Evolutionary conservation across 768 basidiomycete genomes (phyloP).

Genomic region (Suillus placidus): DNA sequence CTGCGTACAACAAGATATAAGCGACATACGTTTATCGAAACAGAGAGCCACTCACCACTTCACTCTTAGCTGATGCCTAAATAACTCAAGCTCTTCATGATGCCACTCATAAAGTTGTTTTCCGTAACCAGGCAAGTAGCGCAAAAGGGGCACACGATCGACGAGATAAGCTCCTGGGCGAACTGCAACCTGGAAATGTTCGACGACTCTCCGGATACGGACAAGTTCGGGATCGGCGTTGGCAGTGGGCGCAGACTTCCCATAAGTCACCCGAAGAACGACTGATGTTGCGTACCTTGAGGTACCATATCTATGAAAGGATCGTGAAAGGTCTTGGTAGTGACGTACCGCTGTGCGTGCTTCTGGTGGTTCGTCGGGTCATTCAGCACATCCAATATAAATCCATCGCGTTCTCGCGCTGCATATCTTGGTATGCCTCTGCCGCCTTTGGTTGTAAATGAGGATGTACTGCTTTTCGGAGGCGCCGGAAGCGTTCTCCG

Average conservation of each 20-base stretch:
- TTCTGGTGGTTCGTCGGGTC: constrained; percentile 15
- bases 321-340: neutral
- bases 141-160: constrained; percentile 35
- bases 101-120: constrained; percentile 55
- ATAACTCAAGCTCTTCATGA: constrained; percentile 50
- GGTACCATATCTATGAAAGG: neutral
- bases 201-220: constrained; percentile 21
- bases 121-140: constrained; percentile 58
- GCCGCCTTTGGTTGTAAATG: constrained; percentile 55
- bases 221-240: constrained; percentile 16
- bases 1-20: constrained; percentile 8
- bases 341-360: constrained; percentile 21
- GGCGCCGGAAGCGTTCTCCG: constrained; percentile 58
- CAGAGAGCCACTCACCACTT: constrained; percentile 35
- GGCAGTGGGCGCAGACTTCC: constrained; percentile 27
- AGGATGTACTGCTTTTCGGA: constrained; percentile 53
- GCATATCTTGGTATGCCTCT: constrained; percentile 45
- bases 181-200: constrained; percentile 34
- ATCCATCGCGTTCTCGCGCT: constrained; percentile 35
- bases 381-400: constrained; percentile 23
- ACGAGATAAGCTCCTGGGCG: constrained; percentile 34
- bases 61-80: constrained; percentile 46
- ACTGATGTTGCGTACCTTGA: constrained; percentile 25
- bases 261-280: constrained; percentile 29
- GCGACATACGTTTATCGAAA: neutral